Evolutionary conservation across 208 protist genomes (phyloP), one percentile per base, ranked within the genome.

Genomic region (Acanthamoeba royreba): DNA sequence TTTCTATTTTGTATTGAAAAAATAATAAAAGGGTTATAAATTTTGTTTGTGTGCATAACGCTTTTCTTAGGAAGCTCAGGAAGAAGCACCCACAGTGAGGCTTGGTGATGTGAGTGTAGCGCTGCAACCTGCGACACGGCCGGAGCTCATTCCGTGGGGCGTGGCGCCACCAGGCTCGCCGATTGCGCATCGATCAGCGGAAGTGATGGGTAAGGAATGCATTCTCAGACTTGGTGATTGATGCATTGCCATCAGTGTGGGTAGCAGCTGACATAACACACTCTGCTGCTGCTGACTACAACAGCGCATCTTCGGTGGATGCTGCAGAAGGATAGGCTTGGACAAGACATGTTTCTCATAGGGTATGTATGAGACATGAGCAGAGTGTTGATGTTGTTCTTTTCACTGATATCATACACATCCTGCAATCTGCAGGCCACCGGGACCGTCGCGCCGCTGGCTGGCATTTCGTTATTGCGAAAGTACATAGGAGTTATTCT

Each of bases 321-420:
- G 85, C 95, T 96, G 52, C 97, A 99, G 95, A 99, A 99, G 95
- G 97, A 98, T 94, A 94, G 96, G 86, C 97, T 99, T 2, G 96
- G 97, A 33, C 98, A 99, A 91, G 98, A 99, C 93, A 98, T 99
- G 96, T 99, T 98, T 69, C 97, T 99, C n/a, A 97, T 99, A 46
- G 98, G 98, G 92, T 94, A 38, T 31, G 38, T 0, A 40, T 93
- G 1, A 42, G 25, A 15, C 11, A 31, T n/a, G n/a, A n/a, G n/a
- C n/a, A n/a, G n/a, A n/a, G n/a, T n/a, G n/a, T 69, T 11, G 52
- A 4, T 45, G 1, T 69, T 5, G 8, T 3, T 72, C 25, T 9
- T 5, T 38, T 25, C 4, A 17, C 66, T n/a, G 2, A 25, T 92
- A 88, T 93, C 45, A 88, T 93, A 52, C 22, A 31, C 55, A 42